These are phyloP conservation scores for Coprinopsis sp. DNA, from an alignment of 768 basidiomycete genomes.

Conservation along the genomic window DNA sequence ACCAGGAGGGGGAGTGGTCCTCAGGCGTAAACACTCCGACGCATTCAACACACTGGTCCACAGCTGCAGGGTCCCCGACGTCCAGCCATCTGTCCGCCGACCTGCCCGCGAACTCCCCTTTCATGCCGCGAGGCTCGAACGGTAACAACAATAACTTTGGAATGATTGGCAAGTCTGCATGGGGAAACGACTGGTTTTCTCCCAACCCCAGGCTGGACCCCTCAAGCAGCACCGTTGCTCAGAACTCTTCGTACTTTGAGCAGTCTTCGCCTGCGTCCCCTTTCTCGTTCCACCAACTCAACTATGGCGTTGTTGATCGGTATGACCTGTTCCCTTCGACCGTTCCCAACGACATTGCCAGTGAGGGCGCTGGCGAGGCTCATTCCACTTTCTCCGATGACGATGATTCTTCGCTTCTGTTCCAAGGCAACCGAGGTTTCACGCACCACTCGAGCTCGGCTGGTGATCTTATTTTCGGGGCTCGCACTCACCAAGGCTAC, in stretches of 20 bases:
- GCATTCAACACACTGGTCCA: constrained; percentile 51
- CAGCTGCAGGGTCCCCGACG: constrained; percentile 55
- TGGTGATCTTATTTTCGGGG: constrained; percentile 80
- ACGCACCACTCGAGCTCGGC: constrained; percentile 82
- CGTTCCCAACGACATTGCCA: constrained; percentile 47
- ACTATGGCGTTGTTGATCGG: constrained; percentile 74
- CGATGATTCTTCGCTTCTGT: constrained; percentile 18
- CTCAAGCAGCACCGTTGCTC: constrained; percentile 13
- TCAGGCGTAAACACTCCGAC: constrained; percentile 62
- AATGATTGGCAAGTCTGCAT: constrained; percentile 82
- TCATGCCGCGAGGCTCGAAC: constrained; percentile 39
- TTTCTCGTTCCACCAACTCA: constrained; percentile 49
- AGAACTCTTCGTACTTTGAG: constrained; percentile 13
- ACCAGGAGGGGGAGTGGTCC: constrained; percentile 46
- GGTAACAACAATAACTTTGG: constrained; percentile 25
- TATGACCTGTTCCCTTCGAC: constrained; percentile 72
- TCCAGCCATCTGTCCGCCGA: constrained; percentile 65
- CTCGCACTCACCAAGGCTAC: constrained; percentile 21
- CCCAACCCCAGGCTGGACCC: constrained; percentile 76
- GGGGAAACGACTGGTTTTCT: constrained; percentile 84
- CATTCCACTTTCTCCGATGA: constrained; percentile 74
- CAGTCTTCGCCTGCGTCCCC: constrained; percentile 54
- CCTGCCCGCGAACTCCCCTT: constrained; percentile 50
- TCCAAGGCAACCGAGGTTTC: constrained; percentile 59
- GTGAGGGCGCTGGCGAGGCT: constrained; percentile 58